Evolutionary conservation across 495 filamentous ascomycete species (phyloP).

Genomic region (Penicillium malachiteum): DNA sequence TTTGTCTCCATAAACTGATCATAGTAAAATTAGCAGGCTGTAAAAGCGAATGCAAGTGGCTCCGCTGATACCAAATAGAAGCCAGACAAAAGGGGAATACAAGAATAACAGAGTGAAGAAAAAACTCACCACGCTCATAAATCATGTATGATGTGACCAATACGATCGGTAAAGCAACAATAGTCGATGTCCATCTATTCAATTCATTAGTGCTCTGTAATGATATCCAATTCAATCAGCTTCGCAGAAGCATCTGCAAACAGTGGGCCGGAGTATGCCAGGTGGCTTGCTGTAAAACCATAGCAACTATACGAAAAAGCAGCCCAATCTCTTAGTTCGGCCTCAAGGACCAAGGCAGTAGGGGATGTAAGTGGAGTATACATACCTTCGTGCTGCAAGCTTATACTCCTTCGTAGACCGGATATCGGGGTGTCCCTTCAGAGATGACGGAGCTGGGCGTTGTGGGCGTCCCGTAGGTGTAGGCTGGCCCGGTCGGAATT

Average conservation of each 20-base stretch:
- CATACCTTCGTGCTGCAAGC: slow-evolving; percentile 26
- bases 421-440: slow-evolving; percentile 20
- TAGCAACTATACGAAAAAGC: neutral
- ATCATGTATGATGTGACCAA: slow-evolving; percentile 37
- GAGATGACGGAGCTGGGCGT: neutral
- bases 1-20: slow-evolving; percentile 21
- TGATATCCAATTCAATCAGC: neutral
- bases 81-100: neutral
- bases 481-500: slow-evolving; percentile 2
- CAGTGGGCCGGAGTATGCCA: neutral
- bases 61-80: neutral
- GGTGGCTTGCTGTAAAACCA: too few species aligned
- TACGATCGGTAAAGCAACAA: slow-evolving; percentile 53
- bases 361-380: neutral
- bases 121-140: slow-evolving; percentile 25
- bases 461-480: slow-evolving; percentile 9
- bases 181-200: slow-evolving; percentile 47
- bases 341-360: neutral
- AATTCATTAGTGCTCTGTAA: slow-evolving; percentile 2
- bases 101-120: neutral
- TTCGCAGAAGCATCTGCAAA: neutral
- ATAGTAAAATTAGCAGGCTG: too few species aligned
- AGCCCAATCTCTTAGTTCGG: neutral
- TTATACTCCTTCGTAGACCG: slow-evolving; percentile 32
- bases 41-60: too few species aligned